Percentiles rank a stretch among this genome's conserved stretches.
These are phyloP conservation scores for Thermomyces lanuginosus DNA, from an alignment of 2,329 filamentous ascomycete genomes.

Conservation along the genomic window DNA sequence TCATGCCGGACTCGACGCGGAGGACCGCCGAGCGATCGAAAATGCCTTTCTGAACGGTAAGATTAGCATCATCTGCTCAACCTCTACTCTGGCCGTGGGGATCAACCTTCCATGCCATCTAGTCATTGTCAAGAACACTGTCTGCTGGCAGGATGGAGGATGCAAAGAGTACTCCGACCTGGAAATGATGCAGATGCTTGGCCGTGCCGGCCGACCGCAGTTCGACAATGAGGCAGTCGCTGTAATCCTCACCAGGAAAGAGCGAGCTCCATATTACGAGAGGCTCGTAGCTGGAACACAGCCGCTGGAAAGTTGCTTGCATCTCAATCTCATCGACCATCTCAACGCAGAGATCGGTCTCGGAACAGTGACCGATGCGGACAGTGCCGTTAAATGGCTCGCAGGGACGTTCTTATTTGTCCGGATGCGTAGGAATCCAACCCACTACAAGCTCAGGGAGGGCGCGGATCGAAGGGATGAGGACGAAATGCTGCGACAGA, in stretches of 20 bases:
- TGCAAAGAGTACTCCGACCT: constrained; percentile 62
- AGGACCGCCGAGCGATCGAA: constrained; percentile 52
- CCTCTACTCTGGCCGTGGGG: constrained; percentile 67
- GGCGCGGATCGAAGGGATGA: constrained; percentile 34
- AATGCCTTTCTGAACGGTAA: constrained; percentile 51
- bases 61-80: constrained; percentile 72
- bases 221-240: constrained; percentile 62
- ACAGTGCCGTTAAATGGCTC: constrained; percentile 58
- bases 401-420: constrained; percentile 63
- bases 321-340: constrained; percentile 66
- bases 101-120: constrained; percentile 73
- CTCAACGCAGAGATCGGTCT: constrained; percentile 71
- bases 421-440: constrained; percentile 53
- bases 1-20: constrained; percentile 54
- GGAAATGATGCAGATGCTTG: constrained; percentile 83
- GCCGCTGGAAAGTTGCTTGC: constrained; percentile 59
- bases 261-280: constrained; percentile 51
- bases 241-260: constrained; percentile 59
- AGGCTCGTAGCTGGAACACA: constrained; percentile 58
- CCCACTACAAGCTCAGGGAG: constrained; percentile 50
- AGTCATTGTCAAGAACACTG: constrained; percentile 68
- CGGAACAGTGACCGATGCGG: constrained; percentile 49
- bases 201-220: constrained; percentile 66
- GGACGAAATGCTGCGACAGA: constrained; percentile 50
- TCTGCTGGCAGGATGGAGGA: constrained; percentile 43